Evolutionary conservation across 164 flowering plant genomes (phyloP), one percentile per base, ranked within the genome.

Genomic region (Houttuynia cordata): DNA sequence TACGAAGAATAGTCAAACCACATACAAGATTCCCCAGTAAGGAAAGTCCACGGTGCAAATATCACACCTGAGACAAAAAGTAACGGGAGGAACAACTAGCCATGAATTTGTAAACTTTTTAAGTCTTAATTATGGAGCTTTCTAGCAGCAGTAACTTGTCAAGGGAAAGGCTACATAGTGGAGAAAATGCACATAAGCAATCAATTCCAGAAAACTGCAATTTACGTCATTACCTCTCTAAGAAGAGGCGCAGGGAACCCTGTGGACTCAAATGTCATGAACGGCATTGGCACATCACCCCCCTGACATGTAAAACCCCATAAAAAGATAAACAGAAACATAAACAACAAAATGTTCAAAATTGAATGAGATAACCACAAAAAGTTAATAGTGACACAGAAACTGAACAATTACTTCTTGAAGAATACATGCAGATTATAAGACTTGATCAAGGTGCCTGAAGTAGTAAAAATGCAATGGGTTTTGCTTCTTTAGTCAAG

Each of bases 41-140:
- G 70, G 75, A 80, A 77, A 88, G 79, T 79, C 81, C 86, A 77
- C 68, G 95, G 97, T 91, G 97, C 96, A 79, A 91, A 94, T 85
- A 91, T 94, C 96, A 97, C 95, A 91, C 87, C 97, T 94, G 85
- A 74, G 85, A 83, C 87, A 83, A 83, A 82, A 45, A 54, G 13
- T 54, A 71, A 71, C 70, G 85, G 73, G 76, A 57, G 75, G 70
- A 70, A 78, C 76, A 71, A 72, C 17, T 61, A 64, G 78, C 68
- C 74, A 76, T 76, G 83, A 84, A 86, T 72, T 72, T 67, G 68
- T 77, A 75, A 68, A 1, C 14, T 12, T 12, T 9, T 45, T 7
- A 10, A 3, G 12, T 42, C 49, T 73, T 70, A 73, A 68, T 69
- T 25, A 68, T 61, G 64, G 72, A 74, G 64, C 74, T 77, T 76